phyloP scores from a whole-genome alignment of 2,329 filamentous ascomycete species.

The Drechslerella coelobrocha region DNA sequence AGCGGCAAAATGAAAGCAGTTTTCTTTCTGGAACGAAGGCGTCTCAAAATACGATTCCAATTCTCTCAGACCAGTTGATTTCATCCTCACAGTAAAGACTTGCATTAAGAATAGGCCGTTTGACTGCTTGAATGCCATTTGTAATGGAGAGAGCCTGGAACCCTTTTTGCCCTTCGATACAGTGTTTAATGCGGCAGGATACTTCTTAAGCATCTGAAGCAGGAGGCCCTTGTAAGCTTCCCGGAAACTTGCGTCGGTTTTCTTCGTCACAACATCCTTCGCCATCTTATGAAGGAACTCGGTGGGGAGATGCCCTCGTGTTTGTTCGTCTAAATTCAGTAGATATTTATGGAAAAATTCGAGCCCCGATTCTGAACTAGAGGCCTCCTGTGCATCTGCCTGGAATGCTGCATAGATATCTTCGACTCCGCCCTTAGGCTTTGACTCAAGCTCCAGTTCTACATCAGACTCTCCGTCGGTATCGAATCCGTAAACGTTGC shows the following conservation, averaged over 20 bases:
- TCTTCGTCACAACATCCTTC: not conserved
- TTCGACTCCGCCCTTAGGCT: not conserved
- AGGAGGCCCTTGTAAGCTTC: not conserved
- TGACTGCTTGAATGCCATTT: not conserved
- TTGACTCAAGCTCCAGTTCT: not conserved
- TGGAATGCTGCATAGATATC: slow-evolving; percentile 1
- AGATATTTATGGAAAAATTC: not conserved
- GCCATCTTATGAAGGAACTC: not conserved
- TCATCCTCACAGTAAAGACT: not conserved
- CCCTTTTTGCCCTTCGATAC: not conserved
- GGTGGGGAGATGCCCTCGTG: not conserved
- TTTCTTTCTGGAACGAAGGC: not conserved
- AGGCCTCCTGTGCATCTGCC: not conserved
- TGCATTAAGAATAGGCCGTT: not conserved
- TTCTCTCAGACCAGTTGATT: not conserved
- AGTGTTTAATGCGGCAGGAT: not conserved
- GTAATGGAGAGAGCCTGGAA: not conserved
- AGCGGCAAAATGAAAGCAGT: not conserved
- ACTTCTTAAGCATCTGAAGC: not conserved
- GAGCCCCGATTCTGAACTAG: not conserved
- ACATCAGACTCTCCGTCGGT: not conserved
- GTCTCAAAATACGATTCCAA: not conserved
- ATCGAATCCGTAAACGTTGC: not conserved
- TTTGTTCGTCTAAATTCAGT: not conserved
- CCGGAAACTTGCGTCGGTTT: not conserved